phyloP scores from a whole-genome alignment of 805 yeast genomes.

The Vanderwaltozyma verrucispora region DNA sequence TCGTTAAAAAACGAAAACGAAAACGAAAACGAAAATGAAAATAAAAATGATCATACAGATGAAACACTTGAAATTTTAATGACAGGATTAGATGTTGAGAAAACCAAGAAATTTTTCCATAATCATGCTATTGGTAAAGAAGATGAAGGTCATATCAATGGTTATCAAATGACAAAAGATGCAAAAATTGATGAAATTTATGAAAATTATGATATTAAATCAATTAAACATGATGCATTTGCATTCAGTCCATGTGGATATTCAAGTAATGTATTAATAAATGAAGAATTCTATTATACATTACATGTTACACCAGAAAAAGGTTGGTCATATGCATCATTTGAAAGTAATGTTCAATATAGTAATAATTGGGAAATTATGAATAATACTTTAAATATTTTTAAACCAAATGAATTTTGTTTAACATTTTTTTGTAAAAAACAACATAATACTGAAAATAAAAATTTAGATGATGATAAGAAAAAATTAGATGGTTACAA shows the following conservation, averaged over 20 bases:
- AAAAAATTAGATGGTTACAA: conserved; percentile 31
- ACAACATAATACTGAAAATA: not conserved
- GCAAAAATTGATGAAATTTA: conserved; percentile 58
- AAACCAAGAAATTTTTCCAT: not conserved
- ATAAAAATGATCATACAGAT: conserved; percentile 30
- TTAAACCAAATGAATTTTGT: conserved; percentile 71
- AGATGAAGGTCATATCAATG: conserved; percentile 65
- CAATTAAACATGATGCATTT: conserved; percentile 68
- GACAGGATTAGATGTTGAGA: conserved; percentile 64
- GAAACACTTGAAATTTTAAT: conserved; percentile 83
- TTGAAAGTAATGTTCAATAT: conserved; percentile 64
- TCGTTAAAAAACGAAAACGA: conserved; percentile 6
- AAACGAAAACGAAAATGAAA: conserved; percentile 5
- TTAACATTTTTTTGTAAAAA: conserved; percentile 36
- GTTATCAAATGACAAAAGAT: conserved; percentile 52
- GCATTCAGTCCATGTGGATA: conserved; percentile 92
- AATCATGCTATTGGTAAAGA: conserved; percentile 7
- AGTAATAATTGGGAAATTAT: conserved; percentile 39
- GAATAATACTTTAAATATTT: conserved; percentile 46
- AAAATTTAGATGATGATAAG: not conserved
- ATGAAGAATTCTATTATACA: conserved; percentile 61
- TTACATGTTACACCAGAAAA: conserved; percentile 89
- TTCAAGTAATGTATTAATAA: conserved; percentile 73
- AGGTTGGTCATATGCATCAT: conserved; percentile 94
- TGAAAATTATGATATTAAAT: conserved; percentile 18